Evolutionary conservation across 83 land plant genomes (phyloP), one percentile per base, ranked within the genome.

Genomic region (Isoetes engelmannii): DNA sequence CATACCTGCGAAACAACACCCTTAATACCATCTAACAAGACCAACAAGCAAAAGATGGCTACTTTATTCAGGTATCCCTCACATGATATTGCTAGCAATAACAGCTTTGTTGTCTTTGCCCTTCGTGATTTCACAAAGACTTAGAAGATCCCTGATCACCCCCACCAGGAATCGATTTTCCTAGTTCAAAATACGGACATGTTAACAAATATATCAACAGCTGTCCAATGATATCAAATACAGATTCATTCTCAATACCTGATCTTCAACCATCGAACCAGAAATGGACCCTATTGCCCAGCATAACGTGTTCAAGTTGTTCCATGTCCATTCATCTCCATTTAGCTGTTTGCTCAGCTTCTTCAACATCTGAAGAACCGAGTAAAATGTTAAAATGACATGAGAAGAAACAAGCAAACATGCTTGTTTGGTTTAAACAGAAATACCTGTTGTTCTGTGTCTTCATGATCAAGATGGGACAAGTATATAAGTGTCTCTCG

Each of bases 251-350:
- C 55, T 51, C 17, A 12, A 13, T 71, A 90, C 99, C 97, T 95
- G 99, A 8, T 92, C 99, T 66, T 95, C 97, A 79, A 79, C 77
- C 99, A 96, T 96, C 6, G 97, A 92, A 3, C 97, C 95, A 65
- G 99, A 96, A 48, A 96, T 89, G 9, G 99, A 96, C 41, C 99
- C 99, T 47, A 95, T 95, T 7, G 99, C 99, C 99, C 97, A 96
- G 79, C 99, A 96, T 45, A 96, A 72, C 0, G 97, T 96, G 63
- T 92, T 96, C 48, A 96, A 73, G 48, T 86, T 92, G 79, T 92
- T 96, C 99, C 99, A 96, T 4, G 83, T 69, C 99, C 99, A 96
- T 57, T 96, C 99, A 60, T 92, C 97, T 15, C 99, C 97, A 82
- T 73, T 89, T 63, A 96, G 68, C 69, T 92, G 99, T 53, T 89